A percentile compares a stretch with the other conserved stretches of the same genome.
Evolutionary conservation across 169 alveolate genomes (phyloP).

Genomic region (Babesia divergens): DNA sequence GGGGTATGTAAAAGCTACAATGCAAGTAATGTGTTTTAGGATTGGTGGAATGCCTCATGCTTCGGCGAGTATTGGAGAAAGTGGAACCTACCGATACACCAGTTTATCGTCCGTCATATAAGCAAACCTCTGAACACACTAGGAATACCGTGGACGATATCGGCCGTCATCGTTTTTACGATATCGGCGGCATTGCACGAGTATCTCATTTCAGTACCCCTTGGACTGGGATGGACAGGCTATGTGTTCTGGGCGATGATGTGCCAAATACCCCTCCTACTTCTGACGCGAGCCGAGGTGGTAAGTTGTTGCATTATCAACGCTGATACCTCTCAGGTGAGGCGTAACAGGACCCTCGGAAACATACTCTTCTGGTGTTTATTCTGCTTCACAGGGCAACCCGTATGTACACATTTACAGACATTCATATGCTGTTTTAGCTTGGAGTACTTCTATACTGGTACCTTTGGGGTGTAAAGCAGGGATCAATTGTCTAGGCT

Average conservation of each 20-base stretch:
- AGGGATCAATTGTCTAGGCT: constrained; percentile 50
- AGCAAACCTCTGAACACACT: constrained; percentile 87
- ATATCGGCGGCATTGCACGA: constrained; percentile 88
- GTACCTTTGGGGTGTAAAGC: constrained; percentile 73
- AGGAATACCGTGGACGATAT: constrained; percentile 74
- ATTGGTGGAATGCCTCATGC: constrained; percentile 93
- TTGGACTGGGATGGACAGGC: constrained; percentile 89
- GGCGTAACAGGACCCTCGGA: constrained; percentile 81
- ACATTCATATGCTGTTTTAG: not conserved
- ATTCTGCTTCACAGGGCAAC: constrained; percentile 93
- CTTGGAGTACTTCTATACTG: constrained; percentile 64
- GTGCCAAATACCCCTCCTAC: constrained; percentile 76
- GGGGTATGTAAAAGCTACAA: constrained; percentile 53
- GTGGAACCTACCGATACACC: constrained; percentile 94
- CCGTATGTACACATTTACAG: constrained; percentile 64
- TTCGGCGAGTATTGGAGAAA: constrained; percentile 90
- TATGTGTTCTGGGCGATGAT: constrained; percentile 78
- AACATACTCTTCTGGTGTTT: constrained; percentile 89
- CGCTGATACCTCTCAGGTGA: constrained; percentile 58
- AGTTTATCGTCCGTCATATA: constrained; percentile 88
- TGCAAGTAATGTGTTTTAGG: constrained; percentile 52
- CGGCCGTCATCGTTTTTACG: constrained; percentile 77
- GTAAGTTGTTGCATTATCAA: constrained; percentile 44
- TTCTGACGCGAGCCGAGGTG: constrained; percentile 58
- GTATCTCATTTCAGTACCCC: constrained; percentile 84